Evolutionary conservation across 2,329 filamentous ascomycete species (phyloP).

Genomic region (Colletotrichum graminicola): DNA sequence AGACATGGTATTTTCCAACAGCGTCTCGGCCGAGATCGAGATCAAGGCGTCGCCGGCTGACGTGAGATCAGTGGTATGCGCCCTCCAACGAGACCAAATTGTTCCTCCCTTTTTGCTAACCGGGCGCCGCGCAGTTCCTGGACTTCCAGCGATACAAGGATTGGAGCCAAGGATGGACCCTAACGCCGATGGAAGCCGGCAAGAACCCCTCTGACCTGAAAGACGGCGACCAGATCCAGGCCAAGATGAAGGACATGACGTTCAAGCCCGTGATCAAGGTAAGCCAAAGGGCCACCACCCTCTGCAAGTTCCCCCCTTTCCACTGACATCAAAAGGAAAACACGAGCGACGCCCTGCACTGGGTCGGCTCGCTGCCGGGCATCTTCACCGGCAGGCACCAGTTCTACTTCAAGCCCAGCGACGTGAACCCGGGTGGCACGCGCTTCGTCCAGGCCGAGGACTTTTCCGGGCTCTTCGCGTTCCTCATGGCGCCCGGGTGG

Average conservation of each 20-base stretch:
- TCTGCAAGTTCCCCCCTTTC: neutral
- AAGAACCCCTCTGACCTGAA: slow-evolving; percentile 12
- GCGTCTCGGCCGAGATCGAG: slow-evolving; percentile 9
- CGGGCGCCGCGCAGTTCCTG: slow-evolving; percentile 5
- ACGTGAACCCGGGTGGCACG: slow-evolving; percentile 1
- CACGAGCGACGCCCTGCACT: slow-evolving; percentile 9
- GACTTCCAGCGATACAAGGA: slow-evolving; percentile 14
- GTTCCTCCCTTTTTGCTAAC: neutral
- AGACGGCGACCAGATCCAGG: slow-evolving; percentile 22
- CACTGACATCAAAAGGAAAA: slow-evolving; percentile 11
- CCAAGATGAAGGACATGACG: neutral
- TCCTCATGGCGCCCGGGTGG: slow-evolving; percentile 9
- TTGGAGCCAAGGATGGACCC: slow-evolving; percentile 12
- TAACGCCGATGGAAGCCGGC: neutral
- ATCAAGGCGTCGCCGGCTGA: slow-evolving; percentile 13
- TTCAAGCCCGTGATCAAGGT: slow-evolving; percentile 14
- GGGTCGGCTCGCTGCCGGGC: slow-evolving; percentile 2
- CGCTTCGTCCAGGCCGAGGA: slow-evolving; percentile 10
- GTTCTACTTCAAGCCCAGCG: slow-evolving; percentile 19
- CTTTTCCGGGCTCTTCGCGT: slow-evolving; percentile 5
- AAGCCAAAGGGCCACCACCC: neutral
- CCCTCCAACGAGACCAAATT: neutral
- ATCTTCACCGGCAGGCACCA: slow-evolving; percentile 17
- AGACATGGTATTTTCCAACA: neutral
- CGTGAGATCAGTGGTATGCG: slow-evolving; percentile 18